Evolutionary conservation across 768 basidiomycete species (phyloP), one percentile per base, ranked within the genome.

Genomic region (Lactifluus pinguis): DNA sequence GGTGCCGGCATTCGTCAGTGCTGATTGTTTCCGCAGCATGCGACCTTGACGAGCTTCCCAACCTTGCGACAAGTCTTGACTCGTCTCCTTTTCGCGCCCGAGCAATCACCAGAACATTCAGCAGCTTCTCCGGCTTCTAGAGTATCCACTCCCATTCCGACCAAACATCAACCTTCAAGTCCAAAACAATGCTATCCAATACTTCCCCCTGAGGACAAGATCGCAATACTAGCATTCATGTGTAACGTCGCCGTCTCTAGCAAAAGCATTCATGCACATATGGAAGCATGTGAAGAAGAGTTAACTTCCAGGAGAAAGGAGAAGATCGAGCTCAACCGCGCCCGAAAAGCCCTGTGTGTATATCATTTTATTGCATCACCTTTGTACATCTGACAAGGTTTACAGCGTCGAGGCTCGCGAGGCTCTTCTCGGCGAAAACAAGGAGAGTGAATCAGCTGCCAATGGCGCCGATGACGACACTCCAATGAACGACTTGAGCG

Each of bases 221-320:
- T 98, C 54, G 81, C 86, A 21, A 87, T 98, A 65, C 72, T 99
- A 50, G 78, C 84, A 2, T 98, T 95, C 75, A 81, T 99, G 76
- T 88, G 86, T 73, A 92, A 95, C 68, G 74, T 95, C 53, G 93
- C 87, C 1, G 83, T 94, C 29, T 92, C 94, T 25, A 93, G 91
- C 73, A 95, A 93, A 73, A 80, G 84, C 10, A 85, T 98, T 21
- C 89, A 94, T 69, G 73, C 80, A 6, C 89, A 92, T 68, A 89
- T 98, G 83, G 97, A 99, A 68, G 81, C 83, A 49, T 92, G 90
- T 68, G 93, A 95, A 69, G 83, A 89, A 67, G 86, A 89, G 65
- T 72, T 99, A 63, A 98, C 97, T 9, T 91, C 94, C 30, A 77
- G 97, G 38, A 76, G 97, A 64, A 99, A 98, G 74, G 92, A 95